These are phyloP conservation scores for Sedum album DNA, from an alignment of 164 flowering plant species.

Conservation along the genomic window DNA sequence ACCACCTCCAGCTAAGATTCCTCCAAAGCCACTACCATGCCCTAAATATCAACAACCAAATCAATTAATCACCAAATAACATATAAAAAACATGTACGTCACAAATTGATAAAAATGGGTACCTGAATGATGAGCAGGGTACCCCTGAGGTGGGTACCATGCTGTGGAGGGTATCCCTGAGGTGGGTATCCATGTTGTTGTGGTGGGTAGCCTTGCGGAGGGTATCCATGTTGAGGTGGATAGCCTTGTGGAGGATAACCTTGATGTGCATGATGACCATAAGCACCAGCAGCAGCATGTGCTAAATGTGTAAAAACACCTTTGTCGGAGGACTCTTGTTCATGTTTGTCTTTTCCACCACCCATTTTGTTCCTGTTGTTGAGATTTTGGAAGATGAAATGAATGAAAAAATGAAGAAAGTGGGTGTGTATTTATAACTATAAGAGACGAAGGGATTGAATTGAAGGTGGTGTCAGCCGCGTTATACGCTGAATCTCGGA, in stretches of 20 bases:
- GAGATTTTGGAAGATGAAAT: not conserved
- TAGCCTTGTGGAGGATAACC: not conserved
- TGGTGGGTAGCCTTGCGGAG: too few species aligned
- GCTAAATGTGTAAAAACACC: constrained; percentile 14
- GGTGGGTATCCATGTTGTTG: constrained; percentile 3
- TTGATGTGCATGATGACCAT: constrained; percentile 11
- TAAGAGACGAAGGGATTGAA: too few species aligned
- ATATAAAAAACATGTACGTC: not conserved
- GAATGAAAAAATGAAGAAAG: too few species aligned
- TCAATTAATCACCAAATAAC: not conserved
- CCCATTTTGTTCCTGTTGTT: not conserved
- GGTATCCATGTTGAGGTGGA: constrained; percentile 4
- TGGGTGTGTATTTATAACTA: too few species aligned
- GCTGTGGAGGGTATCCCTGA: not conserved
- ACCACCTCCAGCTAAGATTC: constrained; percentile 41
- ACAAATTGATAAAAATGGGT: too few species aligned
- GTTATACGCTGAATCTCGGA: too few species aligned
- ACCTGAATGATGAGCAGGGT: constrained; percentile 1
- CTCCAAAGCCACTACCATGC: constrained; percentile 31
- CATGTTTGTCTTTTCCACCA: constrained; percentile 3
- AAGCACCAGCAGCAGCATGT: constrained; percentile 9
- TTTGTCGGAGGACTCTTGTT: not conserved
- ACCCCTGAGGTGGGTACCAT: too few species aligned
- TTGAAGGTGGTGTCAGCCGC: too few species aligned
- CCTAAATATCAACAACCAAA: too few species aligned